These are phyloP conservation scores for Coemansia sp. DNA, from an alignment of 192 early-diverging fungal species.

Conservation along the genomic window DNA sequence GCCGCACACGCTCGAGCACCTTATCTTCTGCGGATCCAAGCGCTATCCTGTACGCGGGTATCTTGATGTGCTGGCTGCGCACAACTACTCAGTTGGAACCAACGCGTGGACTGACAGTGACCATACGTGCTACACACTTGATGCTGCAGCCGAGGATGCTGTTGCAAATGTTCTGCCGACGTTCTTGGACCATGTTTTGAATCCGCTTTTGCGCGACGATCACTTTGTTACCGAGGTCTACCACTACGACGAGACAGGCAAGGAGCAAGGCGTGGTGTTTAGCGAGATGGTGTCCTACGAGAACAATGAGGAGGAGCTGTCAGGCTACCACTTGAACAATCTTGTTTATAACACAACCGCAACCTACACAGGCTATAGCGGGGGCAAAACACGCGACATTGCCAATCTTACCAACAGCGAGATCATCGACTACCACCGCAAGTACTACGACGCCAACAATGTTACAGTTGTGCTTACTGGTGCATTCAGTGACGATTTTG, in stretches of 20 bases:
- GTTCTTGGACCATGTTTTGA: conserved; percentile 79
- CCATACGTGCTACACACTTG: conserved; percentile 73
- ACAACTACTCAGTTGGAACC: conserved; percentile 75
- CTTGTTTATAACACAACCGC: conserved; percentile 50
- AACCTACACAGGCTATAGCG: conserved; percentile 74
- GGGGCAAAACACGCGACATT: conserved; percentile 75
- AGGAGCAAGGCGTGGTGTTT: conserved; percentile 79
- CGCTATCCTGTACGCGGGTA: conserved; percentile 68
- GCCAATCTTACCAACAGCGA: conserved; percentile 70
- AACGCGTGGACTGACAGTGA: conserved; percentile 66
- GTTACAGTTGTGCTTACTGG: conserved; percentile 68
- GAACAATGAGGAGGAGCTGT: conserved; percentile 68
- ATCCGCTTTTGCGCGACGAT: conserved; percentile 68
- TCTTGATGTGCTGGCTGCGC: conserved; percentile 70
- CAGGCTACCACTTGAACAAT: conserved; percentile 11
- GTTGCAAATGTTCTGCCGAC: conserved; percentile 72
- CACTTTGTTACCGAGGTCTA: conserved; percentile 83
- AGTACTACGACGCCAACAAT: conserved; percentile 73
- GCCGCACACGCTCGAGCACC: conserved; percentile 83
- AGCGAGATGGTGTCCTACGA: conserved; percentile 76
- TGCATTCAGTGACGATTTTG: conserved; percentile 50
- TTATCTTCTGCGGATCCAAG: conserved; percentile 82
- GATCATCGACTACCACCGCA: conserved; percentile 73
- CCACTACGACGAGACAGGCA: conserved; percentile 68
- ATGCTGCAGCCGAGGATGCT: conserved; percentile 64